phyloP scores from a whole-genome alignment of 2,329 filamentous ascomycete species.

The Aspergillus glaucus region DNA sequence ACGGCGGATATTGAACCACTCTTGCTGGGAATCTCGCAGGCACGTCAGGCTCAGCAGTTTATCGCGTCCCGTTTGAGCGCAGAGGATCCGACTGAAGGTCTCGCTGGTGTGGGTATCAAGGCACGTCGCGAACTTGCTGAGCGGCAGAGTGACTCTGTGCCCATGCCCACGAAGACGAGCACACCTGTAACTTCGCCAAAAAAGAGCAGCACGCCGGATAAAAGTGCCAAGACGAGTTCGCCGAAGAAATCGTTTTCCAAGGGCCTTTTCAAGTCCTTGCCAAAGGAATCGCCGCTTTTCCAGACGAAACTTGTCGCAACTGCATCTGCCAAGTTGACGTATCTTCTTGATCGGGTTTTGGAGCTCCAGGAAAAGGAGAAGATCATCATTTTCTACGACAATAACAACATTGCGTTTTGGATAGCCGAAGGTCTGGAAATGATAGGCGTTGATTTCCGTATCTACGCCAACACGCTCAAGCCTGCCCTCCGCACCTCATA shows the following conservation, averaged over 20 bases:
- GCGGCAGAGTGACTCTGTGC: slow-evolving; percentile 6
- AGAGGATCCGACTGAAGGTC: slow-evolving; percentile 33
- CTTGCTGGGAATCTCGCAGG: slow-evolving; percentile 53
- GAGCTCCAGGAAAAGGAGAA: slow-evolving; percentile 67
- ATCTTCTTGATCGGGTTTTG: slow-evolving; percentile 68
- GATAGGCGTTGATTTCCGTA: slow-evolving; percentile 55
- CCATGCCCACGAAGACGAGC: not conserved
- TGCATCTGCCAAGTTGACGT: slow-evolving; percentile 78
- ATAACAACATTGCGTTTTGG: slow-evolving; percentile 80
- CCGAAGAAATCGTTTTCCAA: slow-evolving; percentile 27
- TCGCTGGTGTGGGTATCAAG: slow-evolving; percentile 37
- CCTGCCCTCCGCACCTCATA: slow-evolving; percentile 64
- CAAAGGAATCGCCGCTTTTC: slow-evolving; percentile 48
- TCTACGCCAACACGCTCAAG: slow-evolving; percentile 51
- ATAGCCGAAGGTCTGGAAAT: slow-evolving; percentile 76
- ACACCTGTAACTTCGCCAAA: slow-evolving; percentile 12
- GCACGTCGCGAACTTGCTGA: slow-evolving; percentile 23
- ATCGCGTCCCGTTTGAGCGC: slow-evolving; percentile 37
- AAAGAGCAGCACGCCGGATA: slow-evolving; percentile 15
- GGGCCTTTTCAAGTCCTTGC: slow-evolving; percentile 21
- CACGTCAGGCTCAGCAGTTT: slow-evolving; percentile 50
- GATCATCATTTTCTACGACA: slow-evolving; percentile 88
- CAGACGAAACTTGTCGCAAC: slow-evolving; percentile 66
- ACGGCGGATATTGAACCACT: slow-evolving; percentile 39
- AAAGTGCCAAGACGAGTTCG: slow-evolving; percentile 17